Evolutionary conservation across 108 stramenopile genomes (phyloP), one percentile per base, ranked within the genome.

Genomic region (Epithemia pelagica): DNA sequence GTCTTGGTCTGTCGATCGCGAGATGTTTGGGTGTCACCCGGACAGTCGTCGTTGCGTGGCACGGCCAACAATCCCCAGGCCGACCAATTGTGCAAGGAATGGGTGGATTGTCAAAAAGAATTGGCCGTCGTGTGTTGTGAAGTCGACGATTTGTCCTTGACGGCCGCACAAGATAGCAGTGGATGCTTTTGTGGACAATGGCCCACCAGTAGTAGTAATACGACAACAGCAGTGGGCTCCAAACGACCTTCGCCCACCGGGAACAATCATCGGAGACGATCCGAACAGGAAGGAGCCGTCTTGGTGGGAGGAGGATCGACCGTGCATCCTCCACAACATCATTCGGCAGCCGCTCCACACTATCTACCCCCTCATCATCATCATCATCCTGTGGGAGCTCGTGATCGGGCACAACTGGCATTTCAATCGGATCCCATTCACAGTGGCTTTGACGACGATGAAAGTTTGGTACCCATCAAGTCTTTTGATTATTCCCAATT

Each of bases 401-500:
- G 37, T 5, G 15, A 46, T 46, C 37, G 37, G 5, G 37, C 37
- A 5, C 37, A 46, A 46, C 5, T 46, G 37, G 37, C 37, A 10
- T 46, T 46, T 46, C 37, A 46, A 46, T 46, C 37, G 5, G 37
- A 46, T 46, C 37, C 37, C 15, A 46, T 46, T 46, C 15, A 5
- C 37, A 46, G 15, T 22, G 64, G n/a, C 1, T 22, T 20, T 52
- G 26, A 22, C 30, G 67, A 68, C 8, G 76, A 77, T 22, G 71
- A 62, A 46, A 64, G 69, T 19, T 69, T 83, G 30, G 32, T 78
- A 18, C 67, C 78, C 15, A 59, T 83, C 23, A 75, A 70, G 26
- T 80, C 79, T 59, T 86, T 86, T 69, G 84, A 86, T 52, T 86
- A 86, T 58, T 79, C 74, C 0, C 79, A 85, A 63, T 77, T 76